phyloP scores from a whole-genome alignment of 1,284 basidiomycete species.

The Agaricales sp. region DNA sequence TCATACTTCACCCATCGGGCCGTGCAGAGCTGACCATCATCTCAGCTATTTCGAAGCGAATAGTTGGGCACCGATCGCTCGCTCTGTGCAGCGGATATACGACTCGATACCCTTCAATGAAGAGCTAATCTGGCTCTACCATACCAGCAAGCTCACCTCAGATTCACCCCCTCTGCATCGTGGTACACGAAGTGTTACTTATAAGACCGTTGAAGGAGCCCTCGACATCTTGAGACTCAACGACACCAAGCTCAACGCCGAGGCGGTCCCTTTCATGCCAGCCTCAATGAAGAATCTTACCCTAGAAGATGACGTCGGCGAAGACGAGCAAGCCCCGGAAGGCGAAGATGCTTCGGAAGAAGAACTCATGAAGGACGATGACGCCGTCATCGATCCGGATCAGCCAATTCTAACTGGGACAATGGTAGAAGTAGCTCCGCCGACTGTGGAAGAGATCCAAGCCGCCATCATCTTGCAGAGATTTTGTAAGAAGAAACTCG shows the following conservation, averaged over 20 bases:
- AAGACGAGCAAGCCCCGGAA: not conserved
- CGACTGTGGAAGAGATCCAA: not conserved
- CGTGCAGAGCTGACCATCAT: too few species aligned
- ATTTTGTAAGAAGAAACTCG: not conserved
- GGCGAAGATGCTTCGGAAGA: too few species aligned
- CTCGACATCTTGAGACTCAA: constrained; percentile 13
- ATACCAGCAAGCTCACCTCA: constrained; percentile 11
- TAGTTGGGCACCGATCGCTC: not conserved
- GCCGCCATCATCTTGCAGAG: not conserved
- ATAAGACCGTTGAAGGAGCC: constrained; percentile 19
- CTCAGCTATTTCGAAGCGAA: too few species aligned
- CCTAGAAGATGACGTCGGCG: not conserved
- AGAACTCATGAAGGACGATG: too few species aligned
- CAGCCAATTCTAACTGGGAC: too few species aligned
- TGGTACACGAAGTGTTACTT: constrained; percentile 22
- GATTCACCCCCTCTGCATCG: constrained; percentile 7
- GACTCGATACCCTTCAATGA: constrained; percentile 19
- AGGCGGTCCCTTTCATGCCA: not conserved
- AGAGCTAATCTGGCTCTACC: constrained; percentile 27
- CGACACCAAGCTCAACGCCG: constrained; percentile 11
- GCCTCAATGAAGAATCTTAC: not conserved
- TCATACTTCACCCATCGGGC: too few species aligned
- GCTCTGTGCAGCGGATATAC: not conserved
- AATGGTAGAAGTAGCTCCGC: not conserved
- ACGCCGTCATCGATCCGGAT: too few species aligned